Evolutionary conservation across 208 protist species (phyloP).

Genomic region (Leptomonas pyrrhocoris): DNA sequence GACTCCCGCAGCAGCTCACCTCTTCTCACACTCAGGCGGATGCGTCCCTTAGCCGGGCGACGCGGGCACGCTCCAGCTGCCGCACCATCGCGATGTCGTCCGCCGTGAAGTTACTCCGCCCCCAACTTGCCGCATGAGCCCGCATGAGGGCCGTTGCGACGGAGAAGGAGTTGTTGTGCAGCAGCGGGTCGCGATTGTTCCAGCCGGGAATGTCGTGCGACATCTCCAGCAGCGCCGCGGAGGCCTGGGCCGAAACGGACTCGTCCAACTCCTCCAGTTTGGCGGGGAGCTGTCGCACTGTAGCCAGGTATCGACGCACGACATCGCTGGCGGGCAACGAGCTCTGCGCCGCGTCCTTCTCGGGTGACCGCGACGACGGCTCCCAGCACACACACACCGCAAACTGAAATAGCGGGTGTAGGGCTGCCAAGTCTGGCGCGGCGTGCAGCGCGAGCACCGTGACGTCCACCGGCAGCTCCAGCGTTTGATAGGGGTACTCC

Average conservation of each 20-base stretch:
- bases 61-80: slow-evolving; percentile 48
- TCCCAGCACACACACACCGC: slow-evolving; percentile 41
- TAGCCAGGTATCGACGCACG: slow-evolving; percentile 49
- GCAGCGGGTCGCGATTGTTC: slow-evolving; percentile 79
- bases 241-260: slow-evolving; percentile 16
- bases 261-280: slow-evolving; percentile 26
- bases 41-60: slow-evolving; percentile 17
- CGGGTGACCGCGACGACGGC: background rate
- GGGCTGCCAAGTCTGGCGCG: background rate
- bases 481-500: slow-evolving; percentile 72
- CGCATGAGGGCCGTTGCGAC: slow-evolving; percentile 68
- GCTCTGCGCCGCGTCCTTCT: slow-evolving; percentile 23
- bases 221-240: slow-evolving; percentile 50
- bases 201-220: slow-evolving; percentile 39
- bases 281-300: slow-evolving; percentile 35
- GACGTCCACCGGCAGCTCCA: slow-evolving; percentile 69
- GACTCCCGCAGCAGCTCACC: background rate
- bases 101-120: slow-evolving; percentile 42
- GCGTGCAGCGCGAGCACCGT: slow-evolving; percentile 56
- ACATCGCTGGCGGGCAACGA: slow-evolving; percentile 9
- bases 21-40: background rate
- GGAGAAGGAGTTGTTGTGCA: slow-evolving; percentile 90
- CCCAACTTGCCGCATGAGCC: slow-evolving; percentile 60
- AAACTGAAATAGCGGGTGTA: slow-evolving; percentile 50
- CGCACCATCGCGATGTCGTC: slow-evolving; percentile 55